These are phyloP conservation scores for Komagataella pastoris DNA, from an alignment of 805 yeast species.

Conservation along the genomic window DNA sequence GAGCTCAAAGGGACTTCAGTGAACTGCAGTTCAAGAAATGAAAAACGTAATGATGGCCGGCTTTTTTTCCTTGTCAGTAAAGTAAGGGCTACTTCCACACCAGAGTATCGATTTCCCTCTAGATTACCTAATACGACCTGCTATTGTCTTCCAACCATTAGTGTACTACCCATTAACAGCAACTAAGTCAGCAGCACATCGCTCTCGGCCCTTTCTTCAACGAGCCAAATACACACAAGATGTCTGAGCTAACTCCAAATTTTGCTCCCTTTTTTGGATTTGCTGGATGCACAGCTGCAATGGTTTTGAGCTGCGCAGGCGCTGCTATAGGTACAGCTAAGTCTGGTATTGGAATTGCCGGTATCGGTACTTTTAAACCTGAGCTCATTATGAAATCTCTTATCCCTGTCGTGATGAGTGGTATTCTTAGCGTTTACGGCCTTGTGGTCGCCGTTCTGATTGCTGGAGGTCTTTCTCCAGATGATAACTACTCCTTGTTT, in stretches of 20 bases:
- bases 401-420: constrained; percentile 97
- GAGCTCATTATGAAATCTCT: constrained; percentile 91
- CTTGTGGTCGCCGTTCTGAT: constrained; percentile 91
- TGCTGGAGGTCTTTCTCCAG: constrained; percentile 80
- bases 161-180: neutral
- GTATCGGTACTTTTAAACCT: constrained; percentile 96
- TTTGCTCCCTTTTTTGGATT: constrained; percentile 97
- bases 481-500: constrained; percentile 69
- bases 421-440: constrained; percentile 95
- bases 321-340: constrained; percentile 98
- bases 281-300: constrained; percentile 93
- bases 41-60: no score
- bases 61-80: no score
- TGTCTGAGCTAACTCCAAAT: constrained; percentile 65
- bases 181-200: neutral
- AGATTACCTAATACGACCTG: neutral
- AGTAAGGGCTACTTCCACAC: neutral
- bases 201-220: neutral
- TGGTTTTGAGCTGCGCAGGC: constrained; percentile 88
- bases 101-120: neutral
- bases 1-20: neutral
- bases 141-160: neutral
- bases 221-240: neutral
- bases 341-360: constrained; percentile 95
- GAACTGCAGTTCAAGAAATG: neutral